A percentile compares a stretch with the other conserved stretches of the same genome.
phyloP scores from a whole-genome alignment of 192 early-diverging fungal species.

The Entrophospora sp. region DNA sequence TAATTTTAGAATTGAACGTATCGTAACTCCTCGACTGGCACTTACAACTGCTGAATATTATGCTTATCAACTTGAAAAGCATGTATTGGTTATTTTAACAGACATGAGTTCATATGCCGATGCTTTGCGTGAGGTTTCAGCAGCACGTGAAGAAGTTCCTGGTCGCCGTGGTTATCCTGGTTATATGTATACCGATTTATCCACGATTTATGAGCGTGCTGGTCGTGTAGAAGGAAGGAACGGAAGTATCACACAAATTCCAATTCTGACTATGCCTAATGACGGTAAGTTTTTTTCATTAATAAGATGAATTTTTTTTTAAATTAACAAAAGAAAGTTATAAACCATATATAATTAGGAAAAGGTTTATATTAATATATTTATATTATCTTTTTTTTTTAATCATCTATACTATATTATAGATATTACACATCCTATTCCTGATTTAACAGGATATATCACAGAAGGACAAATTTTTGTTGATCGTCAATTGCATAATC shows the following conservation, averaged over 20 bases:
- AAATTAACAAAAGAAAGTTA: no score
- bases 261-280: slow-evolving; percentile 99
- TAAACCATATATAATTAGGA: slow-evolving; percentile 99
- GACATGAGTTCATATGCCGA: slow-evolving; percentile 99
- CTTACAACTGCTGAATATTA: slow-evolving; percentile 99
- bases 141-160: slow-evolving; percentile 98
- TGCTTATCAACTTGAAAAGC: slow-evolving; percentile 98
- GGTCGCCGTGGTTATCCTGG: slow-evolving; percentile 99
- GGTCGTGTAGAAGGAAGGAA: slow-evolving; percentile 95
- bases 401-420: not conserved
- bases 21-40: slow-evolving; percentile 96
- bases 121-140: slow-evolving; percentile 98
- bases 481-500: slow-evolving; percentile 96
- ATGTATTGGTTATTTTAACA: slow-evolving; percentile 97
- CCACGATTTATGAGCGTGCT: slow-evolving; percentile 98
- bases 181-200: slow-evolving; percentile 99
- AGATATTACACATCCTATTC: slow-evolving; percentile 99
- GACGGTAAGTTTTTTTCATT: slow-evolving; percentile 54
- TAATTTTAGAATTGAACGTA: slow-evolving; percentile 85
- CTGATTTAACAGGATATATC: slow-evolving; percentile 99
- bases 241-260: slow-evolving; percentile 98
- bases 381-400: not conserved
- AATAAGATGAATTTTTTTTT: not conserved
- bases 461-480: slow-evolving; percentile 99
- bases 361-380: slow-evolving; percentile 1